Base-by-base conservation (phyloP, 1,139 yeast species). In the Suhomyces anneliseae region DNA sequence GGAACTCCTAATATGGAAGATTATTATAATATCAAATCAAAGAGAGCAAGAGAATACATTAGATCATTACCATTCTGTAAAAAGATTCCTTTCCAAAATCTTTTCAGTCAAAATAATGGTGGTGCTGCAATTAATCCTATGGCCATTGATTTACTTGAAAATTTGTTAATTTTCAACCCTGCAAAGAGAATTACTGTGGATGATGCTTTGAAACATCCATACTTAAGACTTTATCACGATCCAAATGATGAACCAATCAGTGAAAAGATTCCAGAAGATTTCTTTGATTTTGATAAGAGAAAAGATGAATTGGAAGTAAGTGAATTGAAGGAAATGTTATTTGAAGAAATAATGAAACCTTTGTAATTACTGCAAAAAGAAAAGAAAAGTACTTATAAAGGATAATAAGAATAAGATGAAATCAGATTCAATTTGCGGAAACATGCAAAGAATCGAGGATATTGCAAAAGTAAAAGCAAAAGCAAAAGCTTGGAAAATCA, bases 1-100 rank as follows among this genome's bases (percentile, higher is more conserved):
- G 99, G 99, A 1, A 87, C 97, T 1, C 99, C 99, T 5, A 74
- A 80, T 36, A 83, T 82, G 70, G 93, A 87, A 54, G 97, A 90
- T 60, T 82, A 88, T 66, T 78, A 79, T 59, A 83, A 87, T 51
- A 87, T 93, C 58, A 89, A 87, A 66, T 83, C 90, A 51, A 81
- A 82, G 57, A 78, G 97, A 39, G 98, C 98, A 0, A 78, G 95
- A 49, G 95, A 88, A 57, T 93, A 93, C 66, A 86, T 93, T 48
- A 74, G 85, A 42, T 76, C 89, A 26, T 76, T 90, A 54, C 95
- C 95, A 36, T 80, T 81, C 62, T 75, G 80, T 57, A 76, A 80
- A 53, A 79, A 76, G 55, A 71, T 79, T 3, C 81, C 86, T 15
- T 76, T 87, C 56, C 58, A 56, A 33, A 46, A 49, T 15, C 46